Base-by-base conservation (phyloP, 257 asterid genomes). In the Jacaranda copaia region DNA sequence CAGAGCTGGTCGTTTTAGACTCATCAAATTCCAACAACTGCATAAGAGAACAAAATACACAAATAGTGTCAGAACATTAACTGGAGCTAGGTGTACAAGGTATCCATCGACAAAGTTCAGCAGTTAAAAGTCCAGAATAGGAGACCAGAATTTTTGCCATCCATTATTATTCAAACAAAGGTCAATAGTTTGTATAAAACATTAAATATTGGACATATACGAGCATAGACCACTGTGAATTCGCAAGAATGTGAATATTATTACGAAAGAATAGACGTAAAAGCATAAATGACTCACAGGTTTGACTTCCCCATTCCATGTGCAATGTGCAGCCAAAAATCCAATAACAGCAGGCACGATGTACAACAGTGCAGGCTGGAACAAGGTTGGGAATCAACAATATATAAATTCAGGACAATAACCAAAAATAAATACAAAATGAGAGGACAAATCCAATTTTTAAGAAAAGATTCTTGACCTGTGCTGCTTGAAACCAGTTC, bases 401-500 rank as follows among this genome's bases (percentile, higher is more conserved):
- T 11, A 8, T 51, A 25, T 25, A 14, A 14, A n/a, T 65, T 13
- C 19, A 73, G 9, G 58, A 69, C 2, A 58, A 43, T 39, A 62
- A 32, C 32, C 8, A 5, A 36, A 71, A 39, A 38, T 53, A 53
- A 55, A 18, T 15, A 64, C 8, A 71, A 55, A 55, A n/a, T 53
- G 55, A 3, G 25, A 36, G 35, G 7, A 70, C 15, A 52, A 38
- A 46, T 43, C 35, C 4, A 45, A 43, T 60, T 36, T 36, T 11
- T 40, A 8, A 46, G 8, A 66, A 70, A 58, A 6, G 25, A 16
- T 19, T 61, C 46, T 63, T 61, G 57, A 92, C 97, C 93, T 92
- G 97, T 73, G 94, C 97, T 74, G 97, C 96, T 87, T 92, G 96
- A 85, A 90, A 92, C 97, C 97, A 92, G 80, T 90, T 92, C 97